Conservation (phyloP, 345 rosid species). For the Salix arbutifolia region DNA sequence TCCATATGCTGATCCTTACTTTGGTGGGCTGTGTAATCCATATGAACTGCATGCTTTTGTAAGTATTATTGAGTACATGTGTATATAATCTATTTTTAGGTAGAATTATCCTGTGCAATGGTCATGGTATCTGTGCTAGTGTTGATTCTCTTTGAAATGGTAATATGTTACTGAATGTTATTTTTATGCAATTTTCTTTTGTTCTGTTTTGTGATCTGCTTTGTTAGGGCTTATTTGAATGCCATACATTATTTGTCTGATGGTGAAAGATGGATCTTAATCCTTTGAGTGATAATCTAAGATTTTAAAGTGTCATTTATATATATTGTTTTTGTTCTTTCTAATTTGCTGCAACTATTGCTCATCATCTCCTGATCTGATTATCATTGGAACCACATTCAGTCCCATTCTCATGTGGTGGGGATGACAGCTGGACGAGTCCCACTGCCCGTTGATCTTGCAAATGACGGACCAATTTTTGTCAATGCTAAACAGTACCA, state of each 20-base stretch:
- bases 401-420: constrained; percentile 30
- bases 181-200: background rate
- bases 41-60: constrained; percentile 46
- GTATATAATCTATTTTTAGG: background rate
- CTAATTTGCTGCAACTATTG: background rate
- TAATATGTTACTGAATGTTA: background rate
- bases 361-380: background rate
- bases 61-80: constrained; percentile 16
- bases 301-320: background rate
- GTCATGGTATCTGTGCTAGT: background rate
- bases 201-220: background rate
- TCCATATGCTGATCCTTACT: constrained; percentile 32
- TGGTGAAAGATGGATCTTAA: background rate
- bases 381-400: constrained; percentile 23
- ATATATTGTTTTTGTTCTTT: background rate
- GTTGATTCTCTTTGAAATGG: background rate
- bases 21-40: constrained; percentile 32
- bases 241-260: background rate
- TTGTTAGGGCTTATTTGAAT: background rate
- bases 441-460: constrained; percentile 39
- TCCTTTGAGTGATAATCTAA: background rate
- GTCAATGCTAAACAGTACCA: constrained; percentile 56
- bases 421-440: constrained; percentile 35
- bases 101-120: background rate
- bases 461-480: constrained; percentile 44